Evolutionary conservation across 768 basidiomycete species (phyloP), one percentile per base, ranked within the genome.

Genomic region (Naganishia kalamii): DNA sequence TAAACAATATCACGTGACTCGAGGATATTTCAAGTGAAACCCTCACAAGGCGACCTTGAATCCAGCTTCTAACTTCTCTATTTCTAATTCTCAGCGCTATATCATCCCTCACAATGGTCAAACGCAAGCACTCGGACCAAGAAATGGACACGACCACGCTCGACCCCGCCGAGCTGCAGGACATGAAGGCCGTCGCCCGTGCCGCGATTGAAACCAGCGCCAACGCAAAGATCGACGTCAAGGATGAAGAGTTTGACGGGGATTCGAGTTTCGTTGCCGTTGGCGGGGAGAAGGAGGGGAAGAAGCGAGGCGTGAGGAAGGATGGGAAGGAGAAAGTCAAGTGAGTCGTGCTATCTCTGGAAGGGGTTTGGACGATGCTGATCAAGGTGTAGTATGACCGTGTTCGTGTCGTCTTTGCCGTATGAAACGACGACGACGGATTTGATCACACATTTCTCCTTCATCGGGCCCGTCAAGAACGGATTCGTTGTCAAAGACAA

Each of bases 361-460:
- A 27, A 27, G 30, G 41, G 11, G 25, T 46, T 13, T 37, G 4
- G 19, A 65, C 29, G 21, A 15, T 25, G 19, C 29, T 33, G 3
- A 44, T 43, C 27, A 2, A 33, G 25, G 44, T 37, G 23, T 63
- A 77, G 75, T 66, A 77, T 90, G 19, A 97, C 92, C 0, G 80
- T 98, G 63, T 97, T 97, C 78, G 87, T 98, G 61, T 92, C 91
- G 11, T 92, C 92, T 79, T 80, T 99, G 41, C 91, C 94, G 0
- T 93, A 90, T 75, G 85, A 86, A 44, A 90, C 87, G 63, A 97
- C 96, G 10, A 90, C 90, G 7, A 87, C 86, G 50, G 92, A 96
- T 78, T 82, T 98, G 30, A 85, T 90, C 71, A 92, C 92, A 0
- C 84, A 93, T 23, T 96, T 97, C 81, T 97, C 93, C 7, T 91